These are phyloP conservation scores for Aspergillus indologenus DNA, from an alignment of 495 filamentous ascomycete genomes.

Conservation along the genomic window DNA sequence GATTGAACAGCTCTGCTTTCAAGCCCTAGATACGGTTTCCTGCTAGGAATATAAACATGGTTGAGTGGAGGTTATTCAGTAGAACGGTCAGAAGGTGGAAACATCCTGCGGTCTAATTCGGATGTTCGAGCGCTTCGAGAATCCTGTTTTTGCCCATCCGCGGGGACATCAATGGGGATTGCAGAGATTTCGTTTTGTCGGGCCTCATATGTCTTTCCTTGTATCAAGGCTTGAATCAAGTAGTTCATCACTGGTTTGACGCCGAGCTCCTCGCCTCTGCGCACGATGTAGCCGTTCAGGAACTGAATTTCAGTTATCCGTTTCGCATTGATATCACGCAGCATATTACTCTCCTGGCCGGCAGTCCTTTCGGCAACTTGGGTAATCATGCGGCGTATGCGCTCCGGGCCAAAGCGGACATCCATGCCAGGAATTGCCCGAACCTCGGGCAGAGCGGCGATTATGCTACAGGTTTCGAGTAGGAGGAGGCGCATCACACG, in stretches of 20 bases:
- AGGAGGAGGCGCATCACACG: slow-evolving; percentile 59
- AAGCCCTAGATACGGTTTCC: slow-evolving; percentile 27
- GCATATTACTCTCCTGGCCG: slow-evolving; percentile 73
- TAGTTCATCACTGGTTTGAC: slow-evolving; percentile 65
- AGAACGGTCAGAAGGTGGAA: background rate
- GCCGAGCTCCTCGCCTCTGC: slow-evolving; percentile 64
- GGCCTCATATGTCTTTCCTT: slow-evolving; percentile 24
- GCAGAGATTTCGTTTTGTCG: slow-evolving; percentile 25
- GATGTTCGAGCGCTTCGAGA: background rate
- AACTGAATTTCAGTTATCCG: slow-evolving; percentile 72
- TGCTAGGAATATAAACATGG: slow-evolving; percentile 14
- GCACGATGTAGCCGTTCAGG: slow-evolving; percentile 81
- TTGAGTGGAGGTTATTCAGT: background rate
- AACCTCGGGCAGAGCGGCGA: slow-evolving; percentile 65
- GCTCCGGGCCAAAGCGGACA: slow-evolving; percentile 52
- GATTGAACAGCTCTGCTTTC: slow-evolving; percentile 42
- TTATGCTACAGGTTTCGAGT: slow-evolving; percentile 62
- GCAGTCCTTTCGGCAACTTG: slow-evolving; percentile 58
- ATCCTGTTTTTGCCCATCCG: too few relatives aligned
- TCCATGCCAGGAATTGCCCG: slow-evolving; percentile 56
- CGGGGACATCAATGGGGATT: slow-evolving; percentile 33
- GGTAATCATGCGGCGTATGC: slow-evolving; percentile 54
- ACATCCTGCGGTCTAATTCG: background rate
- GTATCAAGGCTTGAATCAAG: slow-evolving; percentile 59
- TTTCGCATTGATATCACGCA: slow-evolving; percentile 69